A percentile compares a stretch with the other conserved stretches of the same genome.
phyloP scores from a whole-genome alignment of 2,329 filamentous ascomycete genomes.

The Fusarium sp. region DNA sequence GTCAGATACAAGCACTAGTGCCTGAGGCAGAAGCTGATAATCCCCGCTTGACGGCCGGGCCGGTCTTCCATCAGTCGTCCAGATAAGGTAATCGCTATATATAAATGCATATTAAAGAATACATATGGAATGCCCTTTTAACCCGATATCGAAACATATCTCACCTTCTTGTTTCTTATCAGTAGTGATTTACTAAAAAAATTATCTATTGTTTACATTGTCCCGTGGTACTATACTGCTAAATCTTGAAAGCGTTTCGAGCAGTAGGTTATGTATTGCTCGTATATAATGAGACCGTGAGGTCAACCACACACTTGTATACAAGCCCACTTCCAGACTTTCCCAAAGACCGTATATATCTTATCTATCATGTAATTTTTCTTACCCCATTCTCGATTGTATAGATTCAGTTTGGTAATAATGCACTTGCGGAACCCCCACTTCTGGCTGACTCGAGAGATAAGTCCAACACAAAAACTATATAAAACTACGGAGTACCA shows the following conservation, averaged over 20 bases:
- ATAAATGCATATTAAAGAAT: not conserved
- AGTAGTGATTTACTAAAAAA: accelerated
- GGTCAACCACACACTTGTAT: accelerated
- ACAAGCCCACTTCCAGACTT: not conserved
- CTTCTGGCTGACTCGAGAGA: accelerated
- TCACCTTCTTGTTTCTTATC: accelerated
- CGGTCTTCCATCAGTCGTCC: accelerated
- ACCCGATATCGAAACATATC: accelerated
- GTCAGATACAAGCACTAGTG: not conserved
- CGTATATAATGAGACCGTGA: accelerated
- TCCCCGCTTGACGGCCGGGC: accelerated
- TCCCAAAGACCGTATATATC: too few species aligned
- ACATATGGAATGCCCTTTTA: accelerated
- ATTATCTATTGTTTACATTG: accelerated
- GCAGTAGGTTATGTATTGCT: accelerated
- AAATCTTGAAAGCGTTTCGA: accelerated
- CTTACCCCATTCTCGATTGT: not conserved
- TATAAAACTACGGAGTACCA: accelerated
- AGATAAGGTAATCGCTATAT: accelerated
- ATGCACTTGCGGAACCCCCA: not conserved
- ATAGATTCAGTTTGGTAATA: too few species aligned
- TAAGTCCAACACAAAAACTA: accelerated
- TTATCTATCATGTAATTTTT: accelerated
- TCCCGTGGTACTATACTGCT: accelerated
- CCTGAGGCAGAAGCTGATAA: not conserved